A percentile compares a stretch with the other conserved stretches of the same genome.
Conservation (phyloP, 2,329 filamentous ascomycete species). For the Didymella segeticola region DNA sequence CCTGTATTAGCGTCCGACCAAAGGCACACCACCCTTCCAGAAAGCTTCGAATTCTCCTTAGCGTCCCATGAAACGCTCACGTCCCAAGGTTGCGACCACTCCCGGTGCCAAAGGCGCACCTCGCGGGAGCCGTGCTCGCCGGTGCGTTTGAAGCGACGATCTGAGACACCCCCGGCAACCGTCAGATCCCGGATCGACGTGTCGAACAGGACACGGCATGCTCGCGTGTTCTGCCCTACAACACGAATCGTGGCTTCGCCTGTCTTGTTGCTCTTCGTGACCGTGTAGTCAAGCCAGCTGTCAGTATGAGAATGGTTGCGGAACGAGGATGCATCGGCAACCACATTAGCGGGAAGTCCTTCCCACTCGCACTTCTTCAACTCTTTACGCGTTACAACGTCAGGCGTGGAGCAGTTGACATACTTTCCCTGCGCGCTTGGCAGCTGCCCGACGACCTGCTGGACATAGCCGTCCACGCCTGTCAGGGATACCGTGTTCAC, state of each 20-base stretch:
- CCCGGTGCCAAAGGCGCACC: conserved; percentile 81
- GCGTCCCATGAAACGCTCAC: conserved; percentile 73
- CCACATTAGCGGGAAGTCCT: conserved; percentile 71
- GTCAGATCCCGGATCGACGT: conserved; percentile 69
- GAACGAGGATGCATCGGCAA: conserved; percentile 48
- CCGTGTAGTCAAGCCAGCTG: conserved; percentile 71
- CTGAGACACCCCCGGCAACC: conserved; percentile 67
- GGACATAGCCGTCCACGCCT: conserved; percentile 46
- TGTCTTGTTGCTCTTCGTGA: conserved; percentile 55
- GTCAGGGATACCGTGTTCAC: conserved; percentile 67
- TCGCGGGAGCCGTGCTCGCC: conserved; percentile 69
- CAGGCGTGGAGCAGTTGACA: conserved; percentile 49
- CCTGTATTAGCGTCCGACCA: conserved; percentile 87
- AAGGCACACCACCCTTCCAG: conserved; percentile 74
- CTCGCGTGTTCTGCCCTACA: conserved; percentile 75
- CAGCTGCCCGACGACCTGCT: conserved; percentile 69
- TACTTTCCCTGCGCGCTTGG: conserved; percentile 72
- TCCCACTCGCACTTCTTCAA: conserved; percentile 74
- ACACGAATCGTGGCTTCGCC: conserved; percentile 70
- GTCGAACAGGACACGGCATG: conserved; percentile 77
- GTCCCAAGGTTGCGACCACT: conserved; percentile 78
- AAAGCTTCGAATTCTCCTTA: conserved; percentile 41
- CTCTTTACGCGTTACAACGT: conserved; percentile 55
- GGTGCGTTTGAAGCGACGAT: conserved; percentile 70
- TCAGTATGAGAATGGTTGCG: conserved; percentile 36